Conservation (phyloP, 208 protist genomes). For the Leishmania mexicana region DNA sequence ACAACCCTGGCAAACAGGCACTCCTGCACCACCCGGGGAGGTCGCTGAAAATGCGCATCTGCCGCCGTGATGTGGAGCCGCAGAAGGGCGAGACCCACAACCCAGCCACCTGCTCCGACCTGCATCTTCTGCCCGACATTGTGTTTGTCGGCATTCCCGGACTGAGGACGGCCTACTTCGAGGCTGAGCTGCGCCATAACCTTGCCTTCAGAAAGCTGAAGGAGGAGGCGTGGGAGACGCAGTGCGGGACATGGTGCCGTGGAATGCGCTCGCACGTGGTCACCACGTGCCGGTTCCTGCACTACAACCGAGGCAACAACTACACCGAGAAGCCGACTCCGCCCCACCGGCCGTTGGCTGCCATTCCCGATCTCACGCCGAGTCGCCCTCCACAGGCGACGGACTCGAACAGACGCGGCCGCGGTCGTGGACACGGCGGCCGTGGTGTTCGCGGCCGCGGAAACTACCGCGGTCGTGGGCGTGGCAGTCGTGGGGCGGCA, state of each 20-base stretch:
- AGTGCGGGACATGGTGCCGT: conserved; percentile 76
- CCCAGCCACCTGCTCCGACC: conserved; percentile 38
- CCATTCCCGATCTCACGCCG: conserved; percentile 66
- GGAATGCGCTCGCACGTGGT: conserved; percentile 60
- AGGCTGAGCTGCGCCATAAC: conserved; percentile 70
- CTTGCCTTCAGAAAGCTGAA: conserved; percentile 50
- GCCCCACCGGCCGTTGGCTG: conserved; percentile 45
- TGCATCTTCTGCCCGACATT: conserved; percentile 71
- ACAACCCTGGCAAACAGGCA: conserved; percentile 49
- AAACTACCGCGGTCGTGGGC: conserved; percentile 14
- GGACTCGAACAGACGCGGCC: conserved; percentile 26
- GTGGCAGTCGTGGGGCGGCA: conserved; percentile 21
- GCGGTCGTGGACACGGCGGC: conserved; percentile 27
- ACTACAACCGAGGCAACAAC: conserved; percentile 57
- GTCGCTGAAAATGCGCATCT: conserved; percentile 49
- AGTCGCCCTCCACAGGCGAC: conserved; percentile 34
- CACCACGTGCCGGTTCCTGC: conserved; percentile 68
- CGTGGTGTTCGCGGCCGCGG: conserved; percentile 29
- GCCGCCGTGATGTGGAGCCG: conserved; percentile 26
- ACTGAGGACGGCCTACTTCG: conserved; percentile 76
- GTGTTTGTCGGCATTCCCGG: conserved; percentile 66
- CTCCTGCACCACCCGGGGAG: conserved; percentile 51
- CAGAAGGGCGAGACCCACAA: conserved; percentile 28
- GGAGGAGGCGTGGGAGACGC: conserved; percentile 42
- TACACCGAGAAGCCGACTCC: conserved; percentile 66